Percentiles rank a stretch among this genome's conserved stretches.
Conservation (phyloP, 2,329 filamentous ascomycete genomes). For the Xylariomycetidae sp. region DNA sequence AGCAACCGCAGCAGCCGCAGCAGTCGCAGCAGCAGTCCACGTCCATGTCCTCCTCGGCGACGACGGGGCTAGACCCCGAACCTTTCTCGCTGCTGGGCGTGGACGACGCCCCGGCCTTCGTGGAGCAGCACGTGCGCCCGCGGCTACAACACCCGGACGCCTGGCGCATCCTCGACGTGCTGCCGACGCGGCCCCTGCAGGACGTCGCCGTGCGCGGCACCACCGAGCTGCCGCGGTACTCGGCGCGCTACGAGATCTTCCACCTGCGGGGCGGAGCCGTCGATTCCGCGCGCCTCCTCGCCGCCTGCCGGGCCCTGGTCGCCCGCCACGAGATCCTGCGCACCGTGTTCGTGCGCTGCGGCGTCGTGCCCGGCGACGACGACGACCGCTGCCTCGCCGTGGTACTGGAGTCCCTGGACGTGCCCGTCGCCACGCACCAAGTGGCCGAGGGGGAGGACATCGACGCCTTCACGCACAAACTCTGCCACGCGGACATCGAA, state of each 20-base stretch:
- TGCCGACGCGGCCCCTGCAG: conserved; percentile 54
- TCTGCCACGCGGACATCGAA: conserved; percentile 50
- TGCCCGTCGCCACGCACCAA: conserved; percentile 45
- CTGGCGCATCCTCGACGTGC: conserved; percentile 41
- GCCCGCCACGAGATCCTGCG: conserved; percentile 57
- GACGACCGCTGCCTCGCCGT: conserved; percentile 47
- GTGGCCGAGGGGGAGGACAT: conserved; percentile 41
- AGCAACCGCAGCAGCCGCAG: conserved; percentile 17
- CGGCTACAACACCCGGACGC: conserved; percentile 38
- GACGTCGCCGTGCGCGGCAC: conserved; percentile 54
- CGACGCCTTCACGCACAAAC: conserved; percentile 44
- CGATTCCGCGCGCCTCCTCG: conserved; percentile 40
- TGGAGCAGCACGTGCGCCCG: conserved; percentile 42
- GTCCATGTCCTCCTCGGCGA: conserved; percentile 6
- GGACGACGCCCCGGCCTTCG: conserved; percentile 34
- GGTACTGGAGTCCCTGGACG: conserved; percentile 48
- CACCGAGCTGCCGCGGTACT: conserved; percentile 51
- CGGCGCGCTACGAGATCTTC: conserved; percentile 58
- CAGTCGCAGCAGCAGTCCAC: not conserved
- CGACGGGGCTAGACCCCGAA: conserved; percentile 23
- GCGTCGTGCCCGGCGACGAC: conserved; percentile 24
- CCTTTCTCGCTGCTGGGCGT: conserved; percentile 46
- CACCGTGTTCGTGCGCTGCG: conserved; percentile 59
- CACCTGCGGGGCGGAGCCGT: conserved; percentile 50
- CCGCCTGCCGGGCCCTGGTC: conserved; percentile 50